A percentile compares a stretch with the other conserved stretches of the same genome.
These are phyloP conservation scores for Dactylonectria estremocensis DNA, from an alignment of 2,329 filamentous ascomycete genomes.

Conservation along the genomic window DNA sequence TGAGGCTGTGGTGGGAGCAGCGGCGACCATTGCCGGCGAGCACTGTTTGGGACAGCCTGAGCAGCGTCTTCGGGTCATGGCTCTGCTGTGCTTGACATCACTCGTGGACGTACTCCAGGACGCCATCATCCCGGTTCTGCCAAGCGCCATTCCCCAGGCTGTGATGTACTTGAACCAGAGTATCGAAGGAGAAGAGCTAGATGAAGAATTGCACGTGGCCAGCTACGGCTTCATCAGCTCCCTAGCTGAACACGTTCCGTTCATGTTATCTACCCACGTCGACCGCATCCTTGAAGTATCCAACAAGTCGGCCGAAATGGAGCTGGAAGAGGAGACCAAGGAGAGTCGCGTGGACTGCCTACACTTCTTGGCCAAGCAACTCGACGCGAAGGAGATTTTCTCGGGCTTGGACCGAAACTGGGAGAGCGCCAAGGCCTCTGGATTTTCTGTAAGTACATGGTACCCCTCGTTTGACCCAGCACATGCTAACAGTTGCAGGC, in stretches of 20 bases:
- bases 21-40: constrained; percentile 81
- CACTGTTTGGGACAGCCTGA: constrained; percentile 84
- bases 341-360: constrained; percentile 79
- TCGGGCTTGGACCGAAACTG: constrained; percentile 81
- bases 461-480: neutral
- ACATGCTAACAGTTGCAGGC: constrained; percentile 66
- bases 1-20: constrained; percentile 81
- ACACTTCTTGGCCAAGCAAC: constrained; percentile 80
- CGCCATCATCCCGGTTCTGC: constrained; percentile 86
- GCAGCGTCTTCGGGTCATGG: constrained; percentile 82
- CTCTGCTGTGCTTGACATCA: constrained; percentile 90
- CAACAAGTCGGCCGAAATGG: constrained; percentile 77
- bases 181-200: constrained; percentile 65
- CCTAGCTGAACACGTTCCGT: constrained; percentile 87
- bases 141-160: constrained; percentile 79
- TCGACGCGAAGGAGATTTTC: constrained; percentile 85
- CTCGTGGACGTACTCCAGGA: constrained; percentile 91
- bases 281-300: constrained; percentile 81
- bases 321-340: constrained; percentile 73
- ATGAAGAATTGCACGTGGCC: constrained; percentile 82
- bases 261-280: constrained; percentile 87
- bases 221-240: constrained; percentile 85
- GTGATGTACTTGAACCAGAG: constrained; percentile 80
- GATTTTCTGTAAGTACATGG: constrained; percentile 70
- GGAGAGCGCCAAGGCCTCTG: constrained; percentile 72